phyloP scores from a whole-genome alignment of 148 eudicot genomes.

The Persicaria maculosa region DNA sequence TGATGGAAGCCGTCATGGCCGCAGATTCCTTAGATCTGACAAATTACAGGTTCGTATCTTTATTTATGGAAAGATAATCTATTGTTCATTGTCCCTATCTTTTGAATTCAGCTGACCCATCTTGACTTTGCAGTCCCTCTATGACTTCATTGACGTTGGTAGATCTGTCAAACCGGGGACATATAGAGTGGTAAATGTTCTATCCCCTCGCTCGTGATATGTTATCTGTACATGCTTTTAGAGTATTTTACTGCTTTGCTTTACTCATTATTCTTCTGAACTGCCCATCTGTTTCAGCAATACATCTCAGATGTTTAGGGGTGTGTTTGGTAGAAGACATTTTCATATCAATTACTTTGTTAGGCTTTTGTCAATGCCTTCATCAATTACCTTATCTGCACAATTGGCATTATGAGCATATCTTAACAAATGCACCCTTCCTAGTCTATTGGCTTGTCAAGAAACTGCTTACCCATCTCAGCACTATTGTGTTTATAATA shows the following conservation, averaged over 20 bases:
- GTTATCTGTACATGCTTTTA: background rate
- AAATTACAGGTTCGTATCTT: constrained; percentile 64
- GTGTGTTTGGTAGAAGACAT: too few relatives aligned
- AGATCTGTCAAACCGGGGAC: constrained; percentile 72
- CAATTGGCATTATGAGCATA: too few relatives aligned
- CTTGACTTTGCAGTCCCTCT: constrained; percentile 53
- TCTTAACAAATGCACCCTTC: too few relatives aligned
- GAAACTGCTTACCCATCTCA: too few relatives aligned
- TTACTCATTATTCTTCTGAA: background rate
- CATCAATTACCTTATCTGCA: too few relatives aligned
- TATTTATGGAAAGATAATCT: background rate
- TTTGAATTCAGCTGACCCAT: constrained; percentile 16
- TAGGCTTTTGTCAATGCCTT: too few relatives aligned
- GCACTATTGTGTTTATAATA: too few relatives aligned
- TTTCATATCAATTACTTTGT: too few relatives aligned
- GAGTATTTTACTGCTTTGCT: background rate
- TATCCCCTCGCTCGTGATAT: background rate
- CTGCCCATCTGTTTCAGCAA: background rate
- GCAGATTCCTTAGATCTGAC: constrained; percentile 71
- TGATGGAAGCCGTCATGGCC: constrained; percentile 84
- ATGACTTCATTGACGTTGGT: constrained; percentile 85
- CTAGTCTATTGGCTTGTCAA: too few relatives aligned
- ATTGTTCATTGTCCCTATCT: background rate
- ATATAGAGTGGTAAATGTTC: constrained; percentile 68
- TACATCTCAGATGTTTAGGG: too few relatives aligned